phyloP scores from a whole-genome alignment of 352 stramenopile genomes.

The Phytophthora sojae region DNA sequence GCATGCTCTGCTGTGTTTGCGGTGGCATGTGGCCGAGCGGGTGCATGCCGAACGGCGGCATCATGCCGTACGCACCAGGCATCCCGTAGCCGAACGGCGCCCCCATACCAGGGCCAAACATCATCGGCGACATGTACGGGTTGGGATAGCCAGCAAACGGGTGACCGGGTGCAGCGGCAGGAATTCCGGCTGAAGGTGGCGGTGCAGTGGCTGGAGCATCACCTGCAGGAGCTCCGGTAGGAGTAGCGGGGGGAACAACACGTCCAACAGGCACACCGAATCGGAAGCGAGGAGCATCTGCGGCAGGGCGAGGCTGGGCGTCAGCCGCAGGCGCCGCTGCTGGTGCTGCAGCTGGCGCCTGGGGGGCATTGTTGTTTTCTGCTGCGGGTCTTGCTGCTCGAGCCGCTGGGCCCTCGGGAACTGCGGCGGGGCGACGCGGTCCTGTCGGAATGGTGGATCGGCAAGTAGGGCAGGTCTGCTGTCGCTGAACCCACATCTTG shows the following conservation, averaged over 20 bases:
- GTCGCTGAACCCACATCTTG: conserved; percentile 98
- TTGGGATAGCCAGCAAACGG: conserved; percentile 57
- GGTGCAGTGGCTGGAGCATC: conserved; percentile 17
- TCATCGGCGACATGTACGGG: conserved; percentile 66
- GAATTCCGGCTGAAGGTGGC: conserved; percentile 9
- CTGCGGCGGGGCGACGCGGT: conserved; percentile 48
- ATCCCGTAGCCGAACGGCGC: conserved; percentile 64
- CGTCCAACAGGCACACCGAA: conserved; percentile 41
- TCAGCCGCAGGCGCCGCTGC: conserved; percentile 21
- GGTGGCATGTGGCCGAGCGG: conserved; percentile 27
- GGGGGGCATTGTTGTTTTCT: conserved; percentile 26
- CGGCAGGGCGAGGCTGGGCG: conserved; percentile 21
- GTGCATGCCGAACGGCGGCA: conserved; percentile 55
- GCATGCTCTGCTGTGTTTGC: conserved; percentile 32
- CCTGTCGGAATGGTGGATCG: conserved; percentile 93
- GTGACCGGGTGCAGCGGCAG: conserved; percentile 37
- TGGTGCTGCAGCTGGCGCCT: conserved; percentile 26
- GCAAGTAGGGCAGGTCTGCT: conserved; percentile 98
- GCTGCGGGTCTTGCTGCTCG: conserved; percentile 30
- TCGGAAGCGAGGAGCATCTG: conserved; percentile 38
- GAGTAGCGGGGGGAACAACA: conserved; percentile 26
- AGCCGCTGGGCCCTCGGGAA: conserved; percentile 36
- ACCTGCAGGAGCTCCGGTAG: conserved; percentile 20
- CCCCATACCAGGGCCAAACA: conserved; percentile 57
- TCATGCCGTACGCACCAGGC: conserved; percentile 62